phyloP scores from a whole-genome alignment of 1,139 yeast genomes.

The Kurtzmaniella quercitrusa region DNA sequence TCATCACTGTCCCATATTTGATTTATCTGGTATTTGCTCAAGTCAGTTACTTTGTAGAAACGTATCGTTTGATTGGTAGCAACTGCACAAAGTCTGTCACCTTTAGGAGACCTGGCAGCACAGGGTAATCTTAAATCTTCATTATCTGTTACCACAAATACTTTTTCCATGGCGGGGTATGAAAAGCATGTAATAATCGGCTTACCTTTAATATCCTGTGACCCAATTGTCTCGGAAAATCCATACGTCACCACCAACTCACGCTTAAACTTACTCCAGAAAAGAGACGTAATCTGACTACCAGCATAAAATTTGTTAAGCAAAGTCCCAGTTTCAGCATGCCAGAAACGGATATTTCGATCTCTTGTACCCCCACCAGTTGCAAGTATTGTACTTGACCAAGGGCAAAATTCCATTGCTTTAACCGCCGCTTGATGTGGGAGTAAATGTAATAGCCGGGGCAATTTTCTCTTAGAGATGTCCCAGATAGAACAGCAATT shows the following conservation, averaged over 20 bases:
- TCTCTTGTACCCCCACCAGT: constrained; percentile 45
- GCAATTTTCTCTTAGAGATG: constrained; percentile 34
- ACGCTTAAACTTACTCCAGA: constrained; percentile 64
- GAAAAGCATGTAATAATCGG: constrained; percentile 51
- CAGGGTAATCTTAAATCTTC: constrained; percentile 57
- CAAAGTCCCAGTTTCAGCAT: constrained; percentile 69
- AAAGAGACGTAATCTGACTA: constrained; percentile 74
- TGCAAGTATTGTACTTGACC: constrained; percentile 36
- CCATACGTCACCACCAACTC: constrained; percentile 82
- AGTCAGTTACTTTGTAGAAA: constrained; percentile 67
- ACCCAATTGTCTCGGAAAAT: constrained; percentile 39
- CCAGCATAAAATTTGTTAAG: constrained; percentile 51
- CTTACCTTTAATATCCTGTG: constrained; percentile 41
- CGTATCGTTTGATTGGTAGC: constrained; percentile 73
- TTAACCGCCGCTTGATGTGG: constrained; percentile 43
- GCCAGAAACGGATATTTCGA: constrained; percentile 70
- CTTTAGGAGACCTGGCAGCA: constrained; percentile 64
- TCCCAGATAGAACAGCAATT: constrained; percentile 69
- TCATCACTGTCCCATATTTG: constrained; percentile 27
- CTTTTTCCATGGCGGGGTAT: constrained; percentile 58
- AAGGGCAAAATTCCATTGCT: constrained; percentile 44
- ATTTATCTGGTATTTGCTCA: constrained; percentile 23
- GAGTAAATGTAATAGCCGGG: constrained; percentile 42
- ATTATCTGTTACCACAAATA: constrained; percentile 49
- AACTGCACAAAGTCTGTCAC: constrained; percentile 61